phyloP scores from a whole-genome alignment of 306 rosid genomes.

The Luffa aegyptiaca region DNA sequence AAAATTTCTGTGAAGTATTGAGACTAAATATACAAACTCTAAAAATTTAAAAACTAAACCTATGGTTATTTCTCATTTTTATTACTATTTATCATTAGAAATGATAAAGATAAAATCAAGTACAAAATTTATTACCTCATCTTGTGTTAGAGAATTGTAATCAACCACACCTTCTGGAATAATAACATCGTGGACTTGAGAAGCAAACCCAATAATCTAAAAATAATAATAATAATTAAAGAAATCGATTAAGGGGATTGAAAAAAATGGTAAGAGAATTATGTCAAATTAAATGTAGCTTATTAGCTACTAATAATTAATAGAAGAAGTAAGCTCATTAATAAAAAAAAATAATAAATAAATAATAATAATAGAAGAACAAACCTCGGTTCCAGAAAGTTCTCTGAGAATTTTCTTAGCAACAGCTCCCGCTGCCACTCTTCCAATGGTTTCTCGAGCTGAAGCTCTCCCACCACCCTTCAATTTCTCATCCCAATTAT shows the following conservation, averaged over 20 bases:
- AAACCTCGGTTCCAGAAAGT: conserved; percentile 73
- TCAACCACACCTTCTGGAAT: conserved; percentile 60
- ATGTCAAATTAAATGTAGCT: not conserved
- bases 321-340: too few species aligned
- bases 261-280: not conserved
- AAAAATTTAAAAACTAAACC: too few species aligned
- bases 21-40: too few species aligned
- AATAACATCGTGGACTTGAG: conserved; percentile 74
- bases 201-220: conserved; percentile 81
- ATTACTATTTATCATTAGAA: too few species aligned
- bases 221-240: not conserved
- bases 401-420: conserved; percentile 74
- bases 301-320: too few species aligned
- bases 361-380: not conserved
- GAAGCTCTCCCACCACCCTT: conserved; percentile 98
- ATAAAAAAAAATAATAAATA: too few species aligned
- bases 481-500: conserved; percentile 2
- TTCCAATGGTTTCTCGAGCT: conserved; percentile 93
- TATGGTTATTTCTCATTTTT: too few species aligned
- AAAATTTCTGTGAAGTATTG: too few species aligned
- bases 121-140: conserved; percentile 25
- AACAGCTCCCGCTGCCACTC: conserved; percentile 95
- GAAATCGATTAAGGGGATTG: not conserved
- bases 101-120: too few species aligned
- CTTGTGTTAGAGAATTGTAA: conserved; percentile 38